Percentiles rank a stretch among this genome's conserved stretches.
Conservation (phyloP, 2,329 filamentous ascomycete genomes). For the Ceratocystis lukuohia region DNA sequence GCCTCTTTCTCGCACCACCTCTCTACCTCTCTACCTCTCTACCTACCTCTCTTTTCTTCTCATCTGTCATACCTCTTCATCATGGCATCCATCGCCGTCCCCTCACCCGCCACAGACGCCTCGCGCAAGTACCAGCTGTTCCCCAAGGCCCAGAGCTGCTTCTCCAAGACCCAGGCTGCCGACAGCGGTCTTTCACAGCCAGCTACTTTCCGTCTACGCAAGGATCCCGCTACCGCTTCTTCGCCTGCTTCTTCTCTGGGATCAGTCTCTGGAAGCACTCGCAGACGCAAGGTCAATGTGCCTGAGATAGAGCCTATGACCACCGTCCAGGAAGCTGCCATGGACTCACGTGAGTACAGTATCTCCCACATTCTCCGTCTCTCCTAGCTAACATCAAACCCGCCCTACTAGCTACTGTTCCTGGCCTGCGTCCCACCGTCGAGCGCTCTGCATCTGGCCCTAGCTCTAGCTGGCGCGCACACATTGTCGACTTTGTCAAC, state of each 20-base stretch:
- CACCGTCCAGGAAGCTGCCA: slow-evolving; percentile 51
- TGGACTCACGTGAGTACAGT: slow-evolving; percentile 52
- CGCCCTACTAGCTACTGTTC: slow-evolving; percentile 45
- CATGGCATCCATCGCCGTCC: slow-evolving; percentile 7
- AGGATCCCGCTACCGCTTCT: slow-evolving; percentile 35
- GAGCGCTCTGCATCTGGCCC: slow-evolving; percentile 45
- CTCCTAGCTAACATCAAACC: slow-evolving; percentile 4
- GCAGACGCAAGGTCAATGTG: slow-evolving; percentile 50
- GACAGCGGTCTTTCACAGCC: slow-evolving; percentile 25
- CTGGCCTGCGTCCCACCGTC: slow-evolving; percentile 49
- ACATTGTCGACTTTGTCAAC: slow-evolving; percentile 14
- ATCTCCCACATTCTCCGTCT: background rate
- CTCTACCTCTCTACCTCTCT: background rate
- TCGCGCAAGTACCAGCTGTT: slow-evolving; percentile 48
- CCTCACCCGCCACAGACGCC: background rate
- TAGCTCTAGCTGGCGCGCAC: slow-evolving; percentile 1
- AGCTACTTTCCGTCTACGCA: slow-evolving; percentile 36
- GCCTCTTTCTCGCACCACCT: background rate
- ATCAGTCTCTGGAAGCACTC: slow-evolving; percentile 32
- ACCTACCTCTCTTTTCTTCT: background rate
- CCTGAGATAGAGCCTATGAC: slow-evolving; percentile 55
- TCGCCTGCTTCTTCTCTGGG: slow-evolving; percentile 33
- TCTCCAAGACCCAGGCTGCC: slow-evolving; percentile 28
- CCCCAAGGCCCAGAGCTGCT: slow-evolving; percentile 31
- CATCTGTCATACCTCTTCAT: too few relatives aligned